phyloP scores from a whole-genome alignment of 148 eudicot genomes.

The Rhododendron henanense region DNA sequence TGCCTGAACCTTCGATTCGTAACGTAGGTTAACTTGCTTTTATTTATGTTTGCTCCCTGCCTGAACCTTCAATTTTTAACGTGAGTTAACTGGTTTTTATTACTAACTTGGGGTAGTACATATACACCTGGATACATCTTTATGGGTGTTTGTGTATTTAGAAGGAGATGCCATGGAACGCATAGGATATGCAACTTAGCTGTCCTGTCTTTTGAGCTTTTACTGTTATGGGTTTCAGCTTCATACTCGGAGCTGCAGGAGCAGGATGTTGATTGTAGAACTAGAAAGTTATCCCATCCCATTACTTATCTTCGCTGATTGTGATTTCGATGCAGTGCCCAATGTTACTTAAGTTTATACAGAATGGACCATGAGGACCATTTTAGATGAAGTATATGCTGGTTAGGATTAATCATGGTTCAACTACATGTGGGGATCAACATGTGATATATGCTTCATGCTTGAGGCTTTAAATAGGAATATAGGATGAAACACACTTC shows the following conservation, averaged over 20 bases:
- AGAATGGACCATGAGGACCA: neutral
- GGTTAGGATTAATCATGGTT: neutral
- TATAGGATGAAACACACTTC: no score
- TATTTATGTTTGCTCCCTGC: neutral
- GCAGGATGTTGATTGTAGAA: neutral
- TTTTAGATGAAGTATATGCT: neutral
- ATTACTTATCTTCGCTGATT: neutral
- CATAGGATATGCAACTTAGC: neutral
- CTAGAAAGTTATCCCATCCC: neutral
- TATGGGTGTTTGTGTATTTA: neutral
- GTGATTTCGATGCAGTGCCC: neutral
- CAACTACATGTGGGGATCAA: neutral
- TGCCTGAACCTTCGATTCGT: conserved; percentile 86
- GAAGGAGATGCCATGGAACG: neutral
- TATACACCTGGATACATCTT: neutral
- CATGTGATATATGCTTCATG: neutral
- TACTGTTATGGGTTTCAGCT: neutral
- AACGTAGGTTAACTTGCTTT: conserved; percentile 50
- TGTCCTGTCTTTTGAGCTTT: neutral
- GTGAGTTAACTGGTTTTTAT: neutral
- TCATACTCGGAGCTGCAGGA: neutral
- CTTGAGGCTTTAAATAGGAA: neutral
- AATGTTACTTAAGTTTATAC: neutral
- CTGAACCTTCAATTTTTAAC: neutral
- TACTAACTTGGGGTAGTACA: neutral